Evolutionary conservation across 768 basidiomycete genomes (phyloP).

Genomic region (Tricholoma matsutake): DNA sequence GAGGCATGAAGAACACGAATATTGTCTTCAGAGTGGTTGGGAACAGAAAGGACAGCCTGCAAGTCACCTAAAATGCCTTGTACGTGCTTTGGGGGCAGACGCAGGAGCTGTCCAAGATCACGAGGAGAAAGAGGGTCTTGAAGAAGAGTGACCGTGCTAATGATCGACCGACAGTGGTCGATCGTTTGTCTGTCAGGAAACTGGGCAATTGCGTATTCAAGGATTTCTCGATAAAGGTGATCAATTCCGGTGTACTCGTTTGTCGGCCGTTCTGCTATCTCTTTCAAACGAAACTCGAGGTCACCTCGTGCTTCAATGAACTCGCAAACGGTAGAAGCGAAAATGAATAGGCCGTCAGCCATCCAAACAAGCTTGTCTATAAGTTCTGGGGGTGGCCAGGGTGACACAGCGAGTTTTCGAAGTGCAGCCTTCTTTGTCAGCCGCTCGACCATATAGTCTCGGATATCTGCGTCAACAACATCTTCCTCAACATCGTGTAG

Average conservation of each 20-base stretch:
- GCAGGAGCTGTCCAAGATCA: slow-evolving; percentile 12
- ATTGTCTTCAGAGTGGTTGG: slow-evolving; percentile 7
- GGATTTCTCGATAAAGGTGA: slow-evolving; percentile 12
- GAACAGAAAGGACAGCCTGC: slow-evolving; percentile 14
- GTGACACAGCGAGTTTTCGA: slow-evolving; percentile 4
- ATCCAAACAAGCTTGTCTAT: slow-evolving; percentile 11
- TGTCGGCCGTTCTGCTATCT: slow-evolving; percentile 11
- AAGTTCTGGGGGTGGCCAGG: slow-evolving; percentile 17
- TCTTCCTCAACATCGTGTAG: slow-evolving; percentile 22
- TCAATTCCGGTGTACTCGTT: slow-evolving; percentile 16
- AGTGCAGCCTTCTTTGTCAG: slow-evolving; percentile 7
- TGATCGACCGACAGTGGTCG: slow-evolving; percentile 12
- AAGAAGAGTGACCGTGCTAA: slow-evolving; percentile 12
- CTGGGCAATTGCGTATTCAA: slow-evolving; percentile 12
- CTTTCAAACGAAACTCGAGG: slow-evolving; percentile 14
- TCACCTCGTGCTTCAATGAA: slow-evolving; percentile 18
- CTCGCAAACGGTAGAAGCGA: slow-evolving; percentile 16
- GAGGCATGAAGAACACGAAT: slow-evolving; percentile 15
- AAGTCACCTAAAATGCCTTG: slow-evolving; percentile 14
- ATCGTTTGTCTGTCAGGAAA: slow-evolving; percentile 11
- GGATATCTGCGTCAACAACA: slow-evolving; percentile 22
- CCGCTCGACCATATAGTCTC: slow-evolving; percentile 8
- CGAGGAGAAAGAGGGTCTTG: slow-evolving; percentile 14
- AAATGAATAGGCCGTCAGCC: slow-evolving; percentile 20
- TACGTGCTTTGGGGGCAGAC: slow-evolving; percentile 15